A percentile compares a stretch with the other conserved stretches of the same genome.
phyloP scores from a whole-genome alignment of 2,329 filamentous ascomycete genomes.

The Claviceps humidiphila region DNA sequence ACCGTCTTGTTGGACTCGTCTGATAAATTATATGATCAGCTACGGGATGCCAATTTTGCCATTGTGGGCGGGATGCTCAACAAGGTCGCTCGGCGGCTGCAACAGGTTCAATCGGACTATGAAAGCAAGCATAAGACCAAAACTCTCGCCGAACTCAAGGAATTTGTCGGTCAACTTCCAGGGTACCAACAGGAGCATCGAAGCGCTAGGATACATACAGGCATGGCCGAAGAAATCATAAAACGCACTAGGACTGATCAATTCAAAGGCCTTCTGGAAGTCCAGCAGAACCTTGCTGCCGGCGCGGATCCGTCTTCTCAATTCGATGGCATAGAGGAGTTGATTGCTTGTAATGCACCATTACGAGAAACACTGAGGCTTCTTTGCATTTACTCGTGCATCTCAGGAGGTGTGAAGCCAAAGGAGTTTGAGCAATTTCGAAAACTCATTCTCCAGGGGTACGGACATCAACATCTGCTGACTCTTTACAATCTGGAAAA shows the following conservation, averaged over 20 bases:
- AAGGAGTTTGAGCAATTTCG: slow-evolving; percentile 86
- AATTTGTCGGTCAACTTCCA: slow-evolving; percentile 89
- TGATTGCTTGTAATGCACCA: slow-evolving; percentile 79
- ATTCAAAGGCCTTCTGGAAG: slow-evolving; percentile 78
- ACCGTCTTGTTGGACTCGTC: slow-evolving; percentile 82
- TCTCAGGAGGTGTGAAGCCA: slow-evolving; percentile 75
- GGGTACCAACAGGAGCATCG: slow-evolving; percentile 88
- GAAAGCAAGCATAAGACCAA: slow-evolving; percentile 82
- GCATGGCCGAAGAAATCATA: slow-evolving; percentile 88
- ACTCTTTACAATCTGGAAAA: slow-evolving; percentile 83
- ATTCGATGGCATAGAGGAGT: slow-evolving; percentile 81
- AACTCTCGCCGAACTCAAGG: slow-evolving; percentile 79
- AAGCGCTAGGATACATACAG: slow-evolving; percentile 82
- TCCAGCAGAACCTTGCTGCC: slow-evolving; percentile 89
- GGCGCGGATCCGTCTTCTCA: slow-evolving; percentile 81
- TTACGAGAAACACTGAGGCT: slow-evolving; percentile 71
- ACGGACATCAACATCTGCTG: slow-evolving; percentile 87
- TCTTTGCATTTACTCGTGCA: slow-evolving; percentile 81
- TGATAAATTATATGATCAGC: slow-evolving; percentile 75
- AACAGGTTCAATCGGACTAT: slow-evolving; percentile 72
- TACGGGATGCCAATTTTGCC: slow-evolving; percentile 89
- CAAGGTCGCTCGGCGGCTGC: slow-evolving; percentile 75
- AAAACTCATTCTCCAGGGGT: slow-evolving; percentile 76
- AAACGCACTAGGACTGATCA: slow-evolving; percentile 80
- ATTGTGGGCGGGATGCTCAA: slow-evolving; percentile 83